Base-by-base conservation (phyloP, 352 stramenopile species). In the Pythium vanterpoolii region DNA sequence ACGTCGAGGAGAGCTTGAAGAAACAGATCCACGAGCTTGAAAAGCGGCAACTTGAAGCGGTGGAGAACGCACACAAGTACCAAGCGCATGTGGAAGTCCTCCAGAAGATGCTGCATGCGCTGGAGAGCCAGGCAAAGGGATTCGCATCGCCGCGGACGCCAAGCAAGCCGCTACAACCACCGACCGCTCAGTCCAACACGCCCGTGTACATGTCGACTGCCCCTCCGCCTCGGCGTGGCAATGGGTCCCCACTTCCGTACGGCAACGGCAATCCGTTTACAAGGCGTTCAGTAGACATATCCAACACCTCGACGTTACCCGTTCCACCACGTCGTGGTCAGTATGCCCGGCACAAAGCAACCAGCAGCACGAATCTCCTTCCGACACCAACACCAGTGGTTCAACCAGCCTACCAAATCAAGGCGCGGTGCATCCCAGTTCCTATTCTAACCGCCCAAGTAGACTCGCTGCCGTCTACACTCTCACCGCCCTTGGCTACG, bases 11-110 rank as follows among this genome's bases (percentile, higher is more conserved):
- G 24, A 52, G 27, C 9, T 16, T 62, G n/a, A 58, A 58, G 46
- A 62, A 48, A 26, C 34, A 70, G 30, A 55, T 70, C 8, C 1
- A n/a, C 14, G 24, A 56, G 9, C 56, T 62, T 2, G 56, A 66
- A 33, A 47, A 70, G 21, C 33, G 30, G 33, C 45, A 56, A 6
- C 26, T 33, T 7, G 55, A 61, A 23, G 52, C 53, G 5, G 48
- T n/a, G 0, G 31, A 34, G 13, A 56, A 31, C 18, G n/a, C 34
- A 1, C 40, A 48, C 2, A 53, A 63, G 14, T 60, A 55, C 18
- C 51, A 60, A 50, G 11, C 19, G 5, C 49, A 52, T 28, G 19
- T 60, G 5, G 46, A 66, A 14, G 14, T 23, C 4, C 47, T 64
- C 13, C 28, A 52, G 11, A 10, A 36, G 18, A 45, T 62, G 34